A percentile compares a stretch with the other conserved stretches of the same genome.
Conservation (phyloP, 768 basidiomycete genomes). For the Antrodiella citrinella region DNA sequence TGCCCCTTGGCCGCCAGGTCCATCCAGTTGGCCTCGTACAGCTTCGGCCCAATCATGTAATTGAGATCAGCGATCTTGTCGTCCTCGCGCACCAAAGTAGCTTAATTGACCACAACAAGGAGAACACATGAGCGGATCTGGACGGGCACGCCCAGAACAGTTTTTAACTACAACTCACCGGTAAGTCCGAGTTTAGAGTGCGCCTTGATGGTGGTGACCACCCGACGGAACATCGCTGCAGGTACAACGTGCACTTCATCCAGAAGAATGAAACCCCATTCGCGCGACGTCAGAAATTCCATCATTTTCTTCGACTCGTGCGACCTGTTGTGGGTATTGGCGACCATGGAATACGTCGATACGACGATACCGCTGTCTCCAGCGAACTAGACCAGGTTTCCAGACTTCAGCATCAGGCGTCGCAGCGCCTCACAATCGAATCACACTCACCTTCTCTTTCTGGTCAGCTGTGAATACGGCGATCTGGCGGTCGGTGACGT, state of each 20-base stretch:
- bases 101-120: slow-evolving; percentile 30
- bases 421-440: background rate
- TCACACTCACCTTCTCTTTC: slow-evolving; percentile 79
- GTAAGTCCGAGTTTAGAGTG: slow-evolving; percentile 98
- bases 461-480: slow-evolving; percentile 97
- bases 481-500: slow-evolving; percentile 93
- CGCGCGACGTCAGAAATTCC: slow-evolving; percentile 96
- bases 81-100: slow-evolving; percentile 96
- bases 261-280: slow-evolving; percentile 97
- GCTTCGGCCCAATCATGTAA: slow-evolving; percentile 98
- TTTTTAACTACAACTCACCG: slow-evolving; percentile 39
- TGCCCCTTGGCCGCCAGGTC: slow-evolving; percentile 98
- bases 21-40: slow-evolving; percentile 99
- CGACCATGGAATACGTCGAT: slow-evolving; percentile 99
- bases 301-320: slow-evolving; percentile 99
- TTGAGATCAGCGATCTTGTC: slow-evolving; percentile 98
- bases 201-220: slow-evolving; percentile 97
- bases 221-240: slow-evolving; percentile 96
- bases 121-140: background rate
- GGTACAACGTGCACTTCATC: slow-evolving; percentile 99
- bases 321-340: slow-evolving; percentile 96
- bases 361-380: slow-evolving; percentile 98
- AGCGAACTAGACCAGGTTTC: slow-evolving; percentile 56
- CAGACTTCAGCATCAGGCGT: slow-evolving; percentile 2
- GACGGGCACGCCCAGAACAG: background rate